Percentiles rank a stretch among this genome's conserved stretches.
Conservation (phyloP, 768 basidiomycete genomes). For the Auricularia sp. region DNA sequence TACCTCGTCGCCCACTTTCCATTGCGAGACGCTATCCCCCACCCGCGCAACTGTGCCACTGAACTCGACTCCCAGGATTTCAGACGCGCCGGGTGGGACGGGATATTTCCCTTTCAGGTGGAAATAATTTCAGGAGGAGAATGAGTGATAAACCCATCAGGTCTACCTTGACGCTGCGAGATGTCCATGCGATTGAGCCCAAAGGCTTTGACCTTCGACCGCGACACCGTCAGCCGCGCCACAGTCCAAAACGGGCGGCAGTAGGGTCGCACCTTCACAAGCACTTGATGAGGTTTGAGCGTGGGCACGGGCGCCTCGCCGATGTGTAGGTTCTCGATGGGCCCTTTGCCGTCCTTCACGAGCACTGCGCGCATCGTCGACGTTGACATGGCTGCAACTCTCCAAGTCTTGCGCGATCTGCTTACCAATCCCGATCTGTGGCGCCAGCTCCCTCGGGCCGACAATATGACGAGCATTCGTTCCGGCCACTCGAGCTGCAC, state of each 20-base stretch:
- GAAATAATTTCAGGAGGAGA: background rate
- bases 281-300: constrained; percentile 44
- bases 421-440: too few species aligned
- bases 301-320: constrained; percentile 59
- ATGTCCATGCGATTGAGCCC: constrained; percentile 89
- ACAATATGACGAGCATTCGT: too few species aligned
- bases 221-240: background rate
- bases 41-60: constrained; percentile 53
- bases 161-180: constrained; percentile 51
- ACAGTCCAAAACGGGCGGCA: background rate
- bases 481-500: too few species aligned
- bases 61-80: constrained; percentile 83
- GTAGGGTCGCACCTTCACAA: constrained; percentile 56
- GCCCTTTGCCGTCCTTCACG: constrained; percentile 66
- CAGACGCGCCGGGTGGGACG: constrained; percentile 61
- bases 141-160: background rate
- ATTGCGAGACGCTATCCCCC: constrained; percentile 41
- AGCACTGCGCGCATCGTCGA: constrained; percentile 64
- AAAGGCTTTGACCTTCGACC: constrained; percentile 59
- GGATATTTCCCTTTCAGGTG: constrained; percentile 39
- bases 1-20: constrained; percentile 61
- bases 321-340: constrained; percentile 67
- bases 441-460: too few species aligned
- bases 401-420: too few species aligned
- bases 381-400: background rate